Base-by-base conservation (phyloP, 176 grass and related monocot genomes). In the Themeda triandra region DNA sequence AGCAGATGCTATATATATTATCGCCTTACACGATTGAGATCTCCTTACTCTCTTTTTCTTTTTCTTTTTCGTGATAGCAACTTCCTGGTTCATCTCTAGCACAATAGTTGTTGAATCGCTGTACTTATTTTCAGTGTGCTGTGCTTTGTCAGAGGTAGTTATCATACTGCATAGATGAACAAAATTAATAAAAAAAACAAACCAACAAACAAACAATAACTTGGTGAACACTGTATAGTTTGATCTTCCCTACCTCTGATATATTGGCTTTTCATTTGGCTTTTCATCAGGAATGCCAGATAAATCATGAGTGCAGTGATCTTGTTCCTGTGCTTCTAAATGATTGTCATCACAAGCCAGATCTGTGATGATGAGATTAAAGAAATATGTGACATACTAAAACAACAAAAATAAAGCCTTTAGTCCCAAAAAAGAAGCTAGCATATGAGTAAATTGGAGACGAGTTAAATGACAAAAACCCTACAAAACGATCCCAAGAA, bases 11-110 rank as follows among this genome's bases (percentile, higher is more conserved):
- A 30, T 75, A 36, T 75, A 36, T 80, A 80, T 45, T 90, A 85
- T 78, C n/a, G 30, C 71, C 91, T 93, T 92, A 98, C 89, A 49
- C 78, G 89, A 83, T 77, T 88, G 82, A 76, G 70, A 83, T 88
- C 89, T 98, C 80, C 85, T 93, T 93, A 79, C 83, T 93, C 91
- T 89, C 83, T 69, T 90, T 89, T 95, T 90, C 83, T 69, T 90
- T 89, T 95, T 90, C 83, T 87, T 95, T 93, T 92, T 86, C 51
- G 46, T 88, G 69, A 32, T 75, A 70, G 66, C 30, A 89, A 63
- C 60, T 63, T 78, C 84, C 41, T 78, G 59, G 59, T 79, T 49
- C 68, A 80, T 63, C 29, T 88, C 75, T 82, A 89, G 75, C 27
- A 58, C 75, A 84, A 85, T 36, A 53, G 25, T 69, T 21, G 28